Conservation (phyloP, 2,329 filamentous ascomycete species). For the Alternaria triticina region DNA sequence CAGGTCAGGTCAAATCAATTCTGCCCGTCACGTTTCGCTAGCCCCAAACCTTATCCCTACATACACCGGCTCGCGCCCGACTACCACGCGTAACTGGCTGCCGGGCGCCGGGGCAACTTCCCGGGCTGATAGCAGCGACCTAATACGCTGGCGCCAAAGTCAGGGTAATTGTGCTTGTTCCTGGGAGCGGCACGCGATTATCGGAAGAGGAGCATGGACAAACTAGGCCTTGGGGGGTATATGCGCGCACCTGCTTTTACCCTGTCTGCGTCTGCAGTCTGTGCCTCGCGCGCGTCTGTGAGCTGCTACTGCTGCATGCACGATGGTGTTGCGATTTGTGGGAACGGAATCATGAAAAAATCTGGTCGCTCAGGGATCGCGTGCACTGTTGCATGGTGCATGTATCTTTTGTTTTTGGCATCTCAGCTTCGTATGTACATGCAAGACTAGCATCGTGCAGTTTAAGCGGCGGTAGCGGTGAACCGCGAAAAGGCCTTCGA, state of each 20-base stretch:
- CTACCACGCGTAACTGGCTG: not conserved
- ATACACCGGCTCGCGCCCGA: not conserved
- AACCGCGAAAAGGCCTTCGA: not conserved
- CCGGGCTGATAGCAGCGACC: not conserved
- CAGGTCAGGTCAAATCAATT: not conserved
- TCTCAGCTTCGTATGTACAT: not conserved
- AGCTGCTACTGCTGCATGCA: not conserved
- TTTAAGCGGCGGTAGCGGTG: not conserved
- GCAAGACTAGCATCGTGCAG: not conserved
- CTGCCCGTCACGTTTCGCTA: not conserved
- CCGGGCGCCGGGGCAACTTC: not conserved
- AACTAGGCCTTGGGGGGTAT: not conserved
- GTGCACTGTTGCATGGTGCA: not conserved
- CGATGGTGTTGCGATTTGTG: not conserved
- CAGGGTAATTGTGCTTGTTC: constrained; percentile 1
- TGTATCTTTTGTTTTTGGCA: not conserved
- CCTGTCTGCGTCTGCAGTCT: not conserved
- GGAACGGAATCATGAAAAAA: not conserved
- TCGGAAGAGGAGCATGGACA: not conserved
- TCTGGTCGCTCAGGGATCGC: not conserved
- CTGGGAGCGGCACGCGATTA: not conserved
- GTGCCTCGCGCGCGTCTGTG: not conserved
- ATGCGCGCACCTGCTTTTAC: not conserved
- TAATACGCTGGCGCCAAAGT: not conserved
- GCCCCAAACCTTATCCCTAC: not conserved